Base-by-base conservation (phyloP, 192 early-diverging fungal genomes). In the Podila verticillata region DNA sequence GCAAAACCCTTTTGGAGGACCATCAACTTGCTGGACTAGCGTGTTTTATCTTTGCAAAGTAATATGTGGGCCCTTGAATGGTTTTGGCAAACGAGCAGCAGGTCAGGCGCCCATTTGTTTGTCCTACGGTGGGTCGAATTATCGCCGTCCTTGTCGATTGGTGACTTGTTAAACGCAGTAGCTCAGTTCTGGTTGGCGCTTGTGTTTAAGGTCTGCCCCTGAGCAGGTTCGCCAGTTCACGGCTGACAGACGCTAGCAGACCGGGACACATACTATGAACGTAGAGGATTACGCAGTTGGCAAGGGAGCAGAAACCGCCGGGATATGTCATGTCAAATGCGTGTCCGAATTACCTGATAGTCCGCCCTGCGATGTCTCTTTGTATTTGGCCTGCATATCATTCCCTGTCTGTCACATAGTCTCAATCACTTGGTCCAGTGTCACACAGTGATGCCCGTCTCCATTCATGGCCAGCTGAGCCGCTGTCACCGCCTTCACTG, bases 301-400 rank as follows among this genome's bases (percentile, higher is more conserved):
- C n/a, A 57, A 26, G 10, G 22, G n/a, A 3, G 22, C n/a, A 28
- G 39, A 26, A 28, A 7, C 54, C 3, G n/a, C 26, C 10, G 4
- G 13, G 17, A 44, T 15, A 44, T 44, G 39, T 44, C 39, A 10
- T 44, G 15, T 2, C 39, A 44, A 26, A 17, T 26, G 26, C 9
- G n/a, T 28, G 10, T 26, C 19, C 22, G n/a, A 57, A 17, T 95
- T 96, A 44, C 95, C 95, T 4, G 95, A 94, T 34, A 98, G 87
- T 29, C 97, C 97, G 54, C 95, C 97, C 73, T 94, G 93, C n/a
- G 90, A 92, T 0, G 97, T 98, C 75, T 98, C 97, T 84, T 98
- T 98, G 88, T 98, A 98, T 83, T 98, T 98, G 59, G 87, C 90
- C 90, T 91, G 91, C 95, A 96, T 96, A 80, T 96, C 95, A 3